Evolutionary conservation across 2,329 filamentous ascomycete genomes (phyloP), one percentile per base, ranked within the genome.

Genomic region (Lachnellula willkommii): DNA sequence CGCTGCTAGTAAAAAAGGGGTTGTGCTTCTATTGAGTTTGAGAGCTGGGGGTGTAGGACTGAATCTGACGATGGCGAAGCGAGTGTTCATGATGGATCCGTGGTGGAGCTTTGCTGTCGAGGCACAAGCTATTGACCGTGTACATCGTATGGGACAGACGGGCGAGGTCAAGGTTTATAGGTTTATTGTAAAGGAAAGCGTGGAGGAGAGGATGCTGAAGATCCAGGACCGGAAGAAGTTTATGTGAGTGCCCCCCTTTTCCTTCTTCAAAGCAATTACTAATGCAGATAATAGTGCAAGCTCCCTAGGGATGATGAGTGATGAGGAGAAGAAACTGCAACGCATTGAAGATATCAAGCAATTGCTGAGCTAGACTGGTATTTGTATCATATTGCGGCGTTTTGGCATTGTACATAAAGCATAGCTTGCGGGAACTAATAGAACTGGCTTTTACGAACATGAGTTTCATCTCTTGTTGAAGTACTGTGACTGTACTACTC

Each of bases 71-170:
- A 86, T 85, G 63, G 94, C 94, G 5, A 90, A 87, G 61, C 79
- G 89, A 53, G 95, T 99, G 5, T 99, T 88, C 75, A 95, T 99
- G 89, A 97, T 99, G 94, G 94, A 99, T 72, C 94, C 94, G 0
- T 99, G 94, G 94, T 99, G 94, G 94, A 95, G 89, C 69, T 99
- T 93, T 72, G 92, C 94, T 0, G 87, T 97, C 12, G 94, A 99
- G 73, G 90, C 92, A 5, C 94, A 99, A 73, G 94, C 94, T 8
- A 97, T 99, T 67, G 94, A 99, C 74, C 89, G 94, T 1, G 91
- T 99, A 36, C 94, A 99, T 75, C 84, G 94, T 8, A 96, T 99
- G 89, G 94, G 94, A 0, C 94, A 99, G 71, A 85, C 88, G 50
- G 81, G 84, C 15, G 89, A 93, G 66, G 94, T 99, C 2, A 83